A percentile compares a stretch with the other conserved stretches of the same genome.
These are phyloP conservation scores for Orbilia brochopaga DNA, from an alignment of 2,329 filamentous ascomycete species.

Conservation along the genomic window DNA sequence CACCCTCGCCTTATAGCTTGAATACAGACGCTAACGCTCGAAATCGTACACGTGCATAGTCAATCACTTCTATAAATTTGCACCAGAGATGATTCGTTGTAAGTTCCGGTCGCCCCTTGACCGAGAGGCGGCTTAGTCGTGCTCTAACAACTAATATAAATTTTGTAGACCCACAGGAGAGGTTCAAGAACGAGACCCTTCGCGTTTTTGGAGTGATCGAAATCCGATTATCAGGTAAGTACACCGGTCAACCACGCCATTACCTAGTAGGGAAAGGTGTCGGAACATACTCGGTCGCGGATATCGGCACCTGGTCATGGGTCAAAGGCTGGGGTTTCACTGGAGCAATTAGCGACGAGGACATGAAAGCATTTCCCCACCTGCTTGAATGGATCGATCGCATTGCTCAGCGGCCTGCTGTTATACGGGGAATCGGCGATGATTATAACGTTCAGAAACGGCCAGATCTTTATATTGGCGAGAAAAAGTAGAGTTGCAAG, in stretches of 20 bases:
- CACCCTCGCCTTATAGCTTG: slow-evolving; percentile 16
- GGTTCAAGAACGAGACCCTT: slow-evolving; percentile 63
- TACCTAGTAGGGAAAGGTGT: slow-evolving; percentile 64
- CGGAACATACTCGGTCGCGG: slow-evolving; percentile 65
- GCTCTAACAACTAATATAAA: slow-evolving; percentile 17
- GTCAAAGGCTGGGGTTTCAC: slow-evolving; percentile 60
- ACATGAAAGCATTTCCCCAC: slow-evolving; percentile 63
- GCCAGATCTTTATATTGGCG: slow-evolving; percentile 39
- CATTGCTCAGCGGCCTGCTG: slow-evolving; percentile 62
- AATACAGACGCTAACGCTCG: slow-evolving; percentile 57
- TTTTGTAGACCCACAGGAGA: slow-evolving; percentile 60
- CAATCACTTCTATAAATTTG: slow-evolving; percentile 61
- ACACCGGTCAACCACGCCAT: slow-evolving; percentile 61
- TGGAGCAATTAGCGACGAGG: slow-evolving; percentile 60
- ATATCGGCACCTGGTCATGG: slow-evolving; percentile 65
- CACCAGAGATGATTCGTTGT: slow-evolving; percentile 62
- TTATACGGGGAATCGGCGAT: slow-evolving; percentile 59
- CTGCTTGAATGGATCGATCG: slow-evolving; percentile 64
- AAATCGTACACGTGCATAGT: too few relatives aligned
- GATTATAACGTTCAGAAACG: slow-evolving; percentile 26
- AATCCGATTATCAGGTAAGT: slow-evolving; percentile 64
- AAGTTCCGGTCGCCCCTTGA: slow-evolving; percentile 37
- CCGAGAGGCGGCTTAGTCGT: background rate
- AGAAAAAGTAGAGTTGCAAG: slow-evolving; percentile 21
- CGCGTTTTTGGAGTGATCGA: slow-evolving; percentile 66